Evolutionary conservation across 768 basidiomycete genomes (phyloP), one percentile per base, ranked within the genome.

Genomic region (Xanthoconium stramineum): DNA sequence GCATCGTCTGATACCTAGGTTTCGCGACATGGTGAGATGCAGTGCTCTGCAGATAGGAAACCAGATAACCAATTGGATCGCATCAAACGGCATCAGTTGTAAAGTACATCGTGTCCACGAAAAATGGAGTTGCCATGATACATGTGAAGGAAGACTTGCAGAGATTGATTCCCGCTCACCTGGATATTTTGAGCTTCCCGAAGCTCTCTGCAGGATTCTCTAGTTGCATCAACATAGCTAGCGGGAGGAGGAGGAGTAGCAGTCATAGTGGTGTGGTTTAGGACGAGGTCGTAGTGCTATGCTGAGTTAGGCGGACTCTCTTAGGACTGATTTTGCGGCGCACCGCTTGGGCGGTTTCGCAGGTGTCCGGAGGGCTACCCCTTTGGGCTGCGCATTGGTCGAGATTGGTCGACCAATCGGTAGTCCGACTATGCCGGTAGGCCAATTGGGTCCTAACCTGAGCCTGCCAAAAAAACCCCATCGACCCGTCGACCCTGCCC

Each of bases 1-100:
- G 80, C 72, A 46, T 80, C 74, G 30, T 75, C 68, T 38, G 76
- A 68, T 54, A 94, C 84, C 89, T 91, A 61, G 9, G 35, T 43
- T 59, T 14, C 28, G 32, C 44, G 50, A 15, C 40, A 53, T 39
- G 52, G 58, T 63, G 57, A 65, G 61, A 38, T 17, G n/a, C 9
- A 37, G 37, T 47, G 20, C 15, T 47, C 47, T 40, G 35, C 20
- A 5, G 30, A 17, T 10, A n/a, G 47, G 13, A 42, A 10, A 17
- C 14, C 7, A 37, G 50, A 33, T 42, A 42, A 42, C 50, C 11
- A 44, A 42, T 32, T 13, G 5, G 37, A 35, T 55, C 39, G 49
- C 24, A 9, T 53, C 29, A 24, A 49, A 48, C 38, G 11, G 32
- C 14, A 47, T 53, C 52, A 28, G 24, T 24, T 24, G 24, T 24